Evolutionary conservation across 2,329 filamentous ascomycete species (phyloP).

Genomic region (Botrytis deweyae): DNA sequence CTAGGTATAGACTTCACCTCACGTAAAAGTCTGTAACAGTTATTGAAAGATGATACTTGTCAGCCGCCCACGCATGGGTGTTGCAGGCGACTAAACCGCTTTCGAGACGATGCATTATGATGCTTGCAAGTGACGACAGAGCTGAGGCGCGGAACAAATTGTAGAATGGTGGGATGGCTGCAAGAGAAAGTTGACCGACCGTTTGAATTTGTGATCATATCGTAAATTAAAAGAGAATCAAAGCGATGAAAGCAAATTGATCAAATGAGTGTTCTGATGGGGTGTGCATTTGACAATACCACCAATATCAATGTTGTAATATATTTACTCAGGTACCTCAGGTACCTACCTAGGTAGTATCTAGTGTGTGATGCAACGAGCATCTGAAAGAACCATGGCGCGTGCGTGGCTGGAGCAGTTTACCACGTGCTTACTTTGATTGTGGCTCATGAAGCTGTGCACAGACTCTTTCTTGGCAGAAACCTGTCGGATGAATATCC

Average conservation of each 20-base stretch:
- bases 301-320: background rate
- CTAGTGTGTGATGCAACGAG: background rate
- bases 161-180: background rate
- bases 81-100: slow-evolving; percentile 2
- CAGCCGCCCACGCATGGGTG: background rate
- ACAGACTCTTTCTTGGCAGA: background rate
- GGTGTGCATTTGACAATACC: no score
- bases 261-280: background rate
- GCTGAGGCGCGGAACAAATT: background rate
- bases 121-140: background rate
- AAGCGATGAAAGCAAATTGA: background rate
- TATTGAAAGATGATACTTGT: background rate
- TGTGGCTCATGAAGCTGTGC: background rate
- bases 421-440: background rate
- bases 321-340: background rate
- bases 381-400: background rate
- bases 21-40: background rate
- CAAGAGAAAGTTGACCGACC: background rate
- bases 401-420: background rate
- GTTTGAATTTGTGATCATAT: background rate
- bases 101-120: slow-evolving; percentile 8
- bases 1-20: background rate
- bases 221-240: background rate
- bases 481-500: background rate
- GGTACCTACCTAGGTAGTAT: background rate